Evolutionary conservation across 73 alveolate species (phyloP).

Genomic region (Durusdinium trenchii): DNA sequence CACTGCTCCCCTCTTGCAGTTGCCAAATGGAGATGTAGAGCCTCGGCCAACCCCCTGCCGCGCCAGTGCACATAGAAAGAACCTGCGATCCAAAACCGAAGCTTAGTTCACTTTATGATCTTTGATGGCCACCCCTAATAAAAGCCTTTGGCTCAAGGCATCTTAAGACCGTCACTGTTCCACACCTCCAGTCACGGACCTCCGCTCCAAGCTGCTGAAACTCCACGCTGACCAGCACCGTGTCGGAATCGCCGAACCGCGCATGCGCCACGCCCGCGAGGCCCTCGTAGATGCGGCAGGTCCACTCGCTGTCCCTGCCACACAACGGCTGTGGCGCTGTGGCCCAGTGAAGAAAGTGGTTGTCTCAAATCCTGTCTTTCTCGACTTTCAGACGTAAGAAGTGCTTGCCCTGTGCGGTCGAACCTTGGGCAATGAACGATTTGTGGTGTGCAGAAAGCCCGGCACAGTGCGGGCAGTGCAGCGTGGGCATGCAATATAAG

Average conservation of each 20-base stretch:
- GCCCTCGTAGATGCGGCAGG: constrained; percentile 93
- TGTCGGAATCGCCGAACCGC: constrained; percentile 48
- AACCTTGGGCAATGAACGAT: too few relatives aligned
- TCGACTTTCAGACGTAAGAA: too few relatives aligned
- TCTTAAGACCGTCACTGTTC: background rate
- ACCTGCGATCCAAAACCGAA: background rate
- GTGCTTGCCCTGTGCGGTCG: too few relatives aligned
- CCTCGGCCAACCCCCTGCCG: constrained; percentile 2
- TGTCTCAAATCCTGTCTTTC: too few relatives aligned
- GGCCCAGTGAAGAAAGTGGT: too few relatives aligned
- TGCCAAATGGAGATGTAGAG: constrained; percentile 82
- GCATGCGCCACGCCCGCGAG: constrained; percentile 82
- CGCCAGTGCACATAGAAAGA: background rate
- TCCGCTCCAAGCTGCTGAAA: constrained; percentile 25
- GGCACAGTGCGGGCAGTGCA: too few relatives aligned
- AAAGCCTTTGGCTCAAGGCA: background rate
- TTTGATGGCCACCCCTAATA: background rate
- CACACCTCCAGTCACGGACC: background rate
- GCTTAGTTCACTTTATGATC: background rate
- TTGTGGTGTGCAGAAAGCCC: too few relatives aligned
- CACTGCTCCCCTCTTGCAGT: constrained; percentile 88
- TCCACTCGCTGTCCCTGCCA: constrained; percentile 92
- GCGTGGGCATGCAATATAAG: too few relatives aligned
- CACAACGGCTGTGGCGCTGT: too few relatives aligned
- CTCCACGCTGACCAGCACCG: constrained; percentile 74